Evolutionary conservation across 2,329 filamentous ascomycete species (phyloP), one percentile per base, ranked within the genome.

Genomic region (Fusarium sp.): DNA sequence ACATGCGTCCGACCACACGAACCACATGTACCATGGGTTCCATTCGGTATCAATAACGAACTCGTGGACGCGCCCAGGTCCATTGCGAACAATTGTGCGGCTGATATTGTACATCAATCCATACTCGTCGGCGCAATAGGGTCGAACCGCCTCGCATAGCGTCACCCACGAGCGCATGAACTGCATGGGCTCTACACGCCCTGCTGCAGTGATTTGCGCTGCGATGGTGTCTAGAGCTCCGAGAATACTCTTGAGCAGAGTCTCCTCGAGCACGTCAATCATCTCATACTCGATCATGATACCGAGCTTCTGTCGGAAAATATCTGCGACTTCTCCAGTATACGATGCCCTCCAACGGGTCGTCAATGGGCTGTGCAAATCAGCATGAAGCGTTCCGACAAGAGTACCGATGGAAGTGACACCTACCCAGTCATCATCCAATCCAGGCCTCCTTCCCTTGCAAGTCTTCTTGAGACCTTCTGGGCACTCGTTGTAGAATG

Each of bases 271-370:
- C 1, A 35, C n/a, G 18, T 53, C 45, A 28, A 73, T 22, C 35
- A 65, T 69, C 3, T 51, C 7, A 30, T 73, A 53, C 36, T 58
- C 20, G 57, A 63, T 28, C 41, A 75, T 57, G 13, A 75, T 28
- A 6, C 54, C 22, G 12, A 75, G 22, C 57, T 75, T 75, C 13
- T 45, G 28, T 0, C 44, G 39, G 33, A 75, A 68, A 20, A 45
- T 44, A 26, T 73, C 50, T 9, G 54, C 65, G 4, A 60, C 48
- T 36, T 75, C 63, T 7, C 65, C 58, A 2, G 31, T 26, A 14
- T 51, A 65, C 5, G 16, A n/a, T 39, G 57, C 68, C 15, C 7
- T 24, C 65, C 71, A 65, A 3, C 5, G 11, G 6, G 31, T 38
- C 2, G 3, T 6, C 1, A 30, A 13, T 28, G 33, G 18, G 12